These are phyloP conservation scores for Dentipellis sp. DNA, from an alignment of 768 basidiomycete genomes.

Conservation along the genomic window DNA sequence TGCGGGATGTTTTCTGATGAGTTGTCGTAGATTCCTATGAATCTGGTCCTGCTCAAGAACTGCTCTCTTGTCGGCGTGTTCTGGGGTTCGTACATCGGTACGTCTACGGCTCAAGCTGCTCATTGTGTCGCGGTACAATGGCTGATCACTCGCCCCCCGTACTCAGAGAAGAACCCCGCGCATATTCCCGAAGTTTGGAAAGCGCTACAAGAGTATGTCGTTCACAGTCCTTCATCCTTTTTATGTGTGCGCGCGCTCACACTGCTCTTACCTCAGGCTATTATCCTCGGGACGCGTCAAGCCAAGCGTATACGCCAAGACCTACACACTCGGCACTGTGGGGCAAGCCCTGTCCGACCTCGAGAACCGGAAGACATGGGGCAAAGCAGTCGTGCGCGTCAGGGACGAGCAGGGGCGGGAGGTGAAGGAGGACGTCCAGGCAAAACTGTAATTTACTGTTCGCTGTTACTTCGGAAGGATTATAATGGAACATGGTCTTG, in stretches of 20 bases:
- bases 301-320: conserved; percentile 61
- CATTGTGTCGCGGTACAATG: too few relatives aligned
- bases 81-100: conserved; percentile 78
- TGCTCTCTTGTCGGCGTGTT: conserved; percentile 75
- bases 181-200: conserved; percentile 66
- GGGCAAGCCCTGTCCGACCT: conserved; percentile 65
- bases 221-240: background rate
- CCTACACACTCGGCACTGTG: conserved; percentile 61
- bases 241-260: background rate
- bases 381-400: conserved; percentile 71
- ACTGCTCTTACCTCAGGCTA: conserved; percentile 34
- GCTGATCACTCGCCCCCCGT: background rate
- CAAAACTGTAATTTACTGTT: background rate
- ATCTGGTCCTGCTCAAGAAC: conserved; percentile 76
- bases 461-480: too few relatives aligned
- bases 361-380: conserved; percentile 85
- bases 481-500: too few relatives aligned
- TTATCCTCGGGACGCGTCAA: conserved; percentile 54
- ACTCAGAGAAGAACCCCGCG: conserved; percentile 52
- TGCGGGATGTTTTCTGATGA: background rate
- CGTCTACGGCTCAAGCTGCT: conserved; percentile 16
- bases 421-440: background rate
- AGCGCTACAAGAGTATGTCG: conserved; percentile 42
- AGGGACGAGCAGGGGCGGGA: conserved; percentile 33
- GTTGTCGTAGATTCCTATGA: conserved; percentile 62